Conservation (phyloP, 208 protist species). For the Strigomonas oncopelti region DNA sequence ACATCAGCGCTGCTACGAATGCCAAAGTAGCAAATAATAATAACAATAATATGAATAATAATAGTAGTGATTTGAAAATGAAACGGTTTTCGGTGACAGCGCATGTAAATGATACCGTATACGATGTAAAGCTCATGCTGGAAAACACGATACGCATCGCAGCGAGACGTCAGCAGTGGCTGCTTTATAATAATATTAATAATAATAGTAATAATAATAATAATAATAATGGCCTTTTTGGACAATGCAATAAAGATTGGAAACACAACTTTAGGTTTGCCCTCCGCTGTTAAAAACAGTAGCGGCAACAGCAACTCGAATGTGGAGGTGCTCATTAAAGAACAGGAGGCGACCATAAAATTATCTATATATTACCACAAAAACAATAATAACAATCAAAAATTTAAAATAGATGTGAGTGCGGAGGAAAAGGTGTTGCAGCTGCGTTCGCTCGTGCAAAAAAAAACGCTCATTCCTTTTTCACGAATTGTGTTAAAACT, state of each 20-base stretch:
- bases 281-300: conserved; percentile 15
- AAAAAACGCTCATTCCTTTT: conserved; percentile 78
- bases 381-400: conserved; percentile 17
- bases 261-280: conserved; percentile 54
- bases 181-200: conserved; percentile 9
- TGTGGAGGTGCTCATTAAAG: conserved; percentile 64
- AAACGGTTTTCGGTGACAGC: conserved; percentile 85
- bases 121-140: conserved; percentile 79
- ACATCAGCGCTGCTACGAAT: not conserved
- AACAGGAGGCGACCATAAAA: conserved; percentile 54
- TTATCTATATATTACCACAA: conserved; percentile 35
- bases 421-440: conserved; percentile 74
- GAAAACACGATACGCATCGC: conserved; percentile 70
- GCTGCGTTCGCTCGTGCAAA: conserved; percentile 73
- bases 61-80: no score
- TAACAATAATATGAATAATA: not conserved
- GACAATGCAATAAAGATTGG: conserved; percentile 42
- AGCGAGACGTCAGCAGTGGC: conserved; percentile 73
- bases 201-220: not conserved
- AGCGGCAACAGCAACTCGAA: not conserved
- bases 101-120: conserved; percentile 66
- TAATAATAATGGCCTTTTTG: conserved; percentile 15
- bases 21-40: not conserved
- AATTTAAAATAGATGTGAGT: conserved; percentile 60
- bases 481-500: conserved; percentile 63